These are phyloP conservation scores for Hyaloscypha bicolor DNA, from an alignment of 495 filamentous ascomycete species.

Conservation along the genomic window DNA sequence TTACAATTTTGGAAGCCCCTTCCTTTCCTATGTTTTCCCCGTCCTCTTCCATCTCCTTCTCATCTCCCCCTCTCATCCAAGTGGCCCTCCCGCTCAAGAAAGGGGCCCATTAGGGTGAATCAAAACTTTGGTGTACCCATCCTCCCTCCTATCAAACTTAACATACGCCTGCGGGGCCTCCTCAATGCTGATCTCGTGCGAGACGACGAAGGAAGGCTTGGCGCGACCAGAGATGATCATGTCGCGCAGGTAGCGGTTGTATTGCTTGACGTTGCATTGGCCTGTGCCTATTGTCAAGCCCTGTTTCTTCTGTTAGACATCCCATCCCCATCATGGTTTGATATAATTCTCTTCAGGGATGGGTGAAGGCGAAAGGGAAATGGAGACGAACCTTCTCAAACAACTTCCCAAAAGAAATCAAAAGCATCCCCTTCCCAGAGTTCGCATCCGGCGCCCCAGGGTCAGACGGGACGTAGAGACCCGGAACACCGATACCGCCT, in stretches of 20 bases:
- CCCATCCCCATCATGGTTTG: background rate
- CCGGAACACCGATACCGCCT: conserved; percentile 48
- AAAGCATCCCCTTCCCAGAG: conserved; percentile 53
- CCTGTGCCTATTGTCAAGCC: conserved; percentile 52
- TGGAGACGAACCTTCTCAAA: conserved; percentile 56
- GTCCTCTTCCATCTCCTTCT: too few species aligned
- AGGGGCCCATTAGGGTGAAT: conserved; percentile 40
- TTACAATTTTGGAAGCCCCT: too few species aligned
- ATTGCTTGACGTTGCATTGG: conserved; percentile 63
- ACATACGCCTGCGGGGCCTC: conserved; percentile 52
- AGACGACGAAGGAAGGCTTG: conserved; percentile 59
- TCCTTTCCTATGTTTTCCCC: too few species aligned
- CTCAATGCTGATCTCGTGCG: conserved; percentile 56
- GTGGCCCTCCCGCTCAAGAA: too few species aligned
- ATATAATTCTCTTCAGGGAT: too few species aligned
- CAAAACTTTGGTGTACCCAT: conserved; percentile 49
- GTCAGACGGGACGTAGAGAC: conserved; percentile 34
- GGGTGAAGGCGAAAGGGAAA: too few species aligned
- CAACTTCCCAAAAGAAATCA: conserved; percentile 60
- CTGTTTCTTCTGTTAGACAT: background rate
- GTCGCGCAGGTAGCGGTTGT: conserved; percentile 59
- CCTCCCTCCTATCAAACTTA: conserved; percentile 51
- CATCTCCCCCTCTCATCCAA: too few species aligned
- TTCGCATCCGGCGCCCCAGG: conserved; percentile 47
- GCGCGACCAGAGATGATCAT: conserved; percentile 59